Evolutionary conservation across 2,329 filamentous ascomycete species (phyloP), one percentile per base, ranked within the genome.

Genomic region (Phialophora verrucosa): DNA sequence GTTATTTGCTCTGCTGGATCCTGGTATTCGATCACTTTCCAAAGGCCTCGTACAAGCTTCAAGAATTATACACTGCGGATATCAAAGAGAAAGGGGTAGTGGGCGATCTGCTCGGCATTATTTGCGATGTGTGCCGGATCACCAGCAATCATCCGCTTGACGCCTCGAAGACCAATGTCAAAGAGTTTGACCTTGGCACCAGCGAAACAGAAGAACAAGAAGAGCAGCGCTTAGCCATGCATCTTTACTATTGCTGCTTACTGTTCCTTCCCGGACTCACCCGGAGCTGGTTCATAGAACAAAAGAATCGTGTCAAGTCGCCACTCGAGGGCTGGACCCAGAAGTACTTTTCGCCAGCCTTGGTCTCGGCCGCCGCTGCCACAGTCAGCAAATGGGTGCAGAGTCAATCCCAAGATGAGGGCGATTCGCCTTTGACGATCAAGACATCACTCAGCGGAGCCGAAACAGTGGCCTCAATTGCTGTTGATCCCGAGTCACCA

Each of bases 1-100:
- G 89, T 10, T 99, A 97, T 74, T 83, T 99, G 2, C 82, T 97
- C 31, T 91, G 92, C 11, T 99, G 95, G 95, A 87, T 91, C 69
- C 83, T 98, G 1, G 84, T 97, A 0, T 98, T 96, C 75, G 92
- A 96, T 72, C 90, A 94, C 53, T 96, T 94, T 75, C 82, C 83
- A 20, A 87, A 88, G 23, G 88, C 93, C 12, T 92, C 93, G 0
- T 90, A 91, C 76, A 92, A 92, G 73, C 88, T 98, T 17, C 91
- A 92, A 71, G 87, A 87, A 65, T 89, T 93, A 73, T 98, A 97
- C 74, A 86, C 88, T 0, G 87, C 92, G 27, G 87, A 91, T 65
- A 85, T 99, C 63, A 95, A 93, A 75, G 85, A 90, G 29, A 88
- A 89, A 14, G 89, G 89, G 63, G 35, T 66, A 10, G 79, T 96